Evolutionary conservation across 1,139 yeast species (phyloP).

Genomic region (Nakaseomyces bracarensis): DNA sequence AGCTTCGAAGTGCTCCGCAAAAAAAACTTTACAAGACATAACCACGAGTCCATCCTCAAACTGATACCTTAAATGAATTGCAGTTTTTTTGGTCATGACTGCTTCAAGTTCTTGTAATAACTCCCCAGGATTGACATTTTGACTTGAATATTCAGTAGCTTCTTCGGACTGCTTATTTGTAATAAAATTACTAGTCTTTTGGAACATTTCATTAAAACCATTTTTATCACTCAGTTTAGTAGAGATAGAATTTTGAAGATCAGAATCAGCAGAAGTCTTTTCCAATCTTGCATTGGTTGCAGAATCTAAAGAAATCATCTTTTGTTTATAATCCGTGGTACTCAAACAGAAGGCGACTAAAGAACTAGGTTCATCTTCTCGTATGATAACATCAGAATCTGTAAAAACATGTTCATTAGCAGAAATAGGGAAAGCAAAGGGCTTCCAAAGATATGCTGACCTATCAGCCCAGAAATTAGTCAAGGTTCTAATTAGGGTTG

Average conservation of each 20-base stretch:
- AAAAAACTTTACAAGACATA: constrained; percentile 86
- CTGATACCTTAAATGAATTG: constrained; percentile 85
- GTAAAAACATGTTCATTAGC: constrained; percentile 85
- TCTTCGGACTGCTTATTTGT: constrained; percentile 8
- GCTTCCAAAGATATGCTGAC: constrained; percentile 93
- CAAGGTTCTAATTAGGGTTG: constrained; percentile 71
- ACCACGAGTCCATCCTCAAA: constrained; percentile 79
- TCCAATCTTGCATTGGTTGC: background rate
- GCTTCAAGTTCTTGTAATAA: constrained; percentile 39
- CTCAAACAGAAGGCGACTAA: constrained; percentile 87
- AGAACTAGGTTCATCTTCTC: constrained; percentile 97
- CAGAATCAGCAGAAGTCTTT: background rate
- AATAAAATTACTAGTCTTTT: background rate
- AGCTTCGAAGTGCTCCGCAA: constrained; percentile 95
- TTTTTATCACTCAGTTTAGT: background rate
- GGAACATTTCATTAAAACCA: background rate
- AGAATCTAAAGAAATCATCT: constrained; percentile 33
- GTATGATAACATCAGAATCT: constrained; percentile 85
- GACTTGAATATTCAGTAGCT: background rate
- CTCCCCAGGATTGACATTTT: background rate
- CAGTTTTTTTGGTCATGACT: constrained; percentile 70
- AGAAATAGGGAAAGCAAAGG: constrained; percentile 72
- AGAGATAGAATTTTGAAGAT: background rate
- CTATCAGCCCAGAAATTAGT: constrained; percentile 97
- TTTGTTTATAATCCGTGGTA: constrained; percentile 69